Evolutionary conservation across 768 basidiomycete species (phyloP).

Genomic region (Tricholoma terreum): DNA sequence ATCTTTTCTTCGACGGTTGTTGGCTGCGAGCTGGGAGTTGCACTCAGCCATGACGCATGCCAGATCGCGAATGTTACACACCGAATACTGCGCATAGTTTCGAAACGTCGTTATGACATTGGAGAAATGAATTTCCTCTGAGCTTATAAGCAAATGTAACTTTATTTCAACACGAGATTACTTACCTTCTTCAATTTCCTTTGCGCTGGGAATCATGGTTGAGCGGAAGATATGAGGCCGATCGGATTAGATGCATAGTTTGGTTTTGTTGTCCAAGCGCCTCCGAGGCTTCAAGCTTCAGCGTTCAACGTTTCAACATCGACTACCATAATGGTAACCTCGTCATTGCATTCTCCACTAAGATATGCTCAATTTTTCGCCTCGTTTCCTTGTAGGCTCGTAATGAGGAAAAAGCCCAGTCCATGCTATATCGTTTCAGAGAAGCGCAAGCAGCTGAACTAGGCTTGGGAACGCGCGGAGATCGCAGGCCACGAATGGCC

Average conservation of each 20-base stretch:
- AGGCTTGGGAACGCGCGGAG: conserved; percentile 79
- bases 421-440: conserved; percentile 69
- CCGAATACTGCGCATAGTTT: conserved; percentile 74
- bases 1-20: conserved; percentile 71
- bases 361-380: neutral
- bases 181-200: conserved; percentile 37
- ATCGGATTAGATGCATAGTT: conserved; percentile 8
- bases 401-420: conserved; percentile 96
- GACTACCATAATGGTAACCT: conserved; percentile 14
- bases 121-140: conserved; percentile 68
- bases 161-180: neutral
- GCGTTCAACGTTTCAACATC: neutral
- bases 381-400: conserved; percentile 58
- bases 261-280: conserved; percentile 18
- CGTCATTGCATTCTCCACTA: neutral
- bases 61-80: conserved; percentile 28
- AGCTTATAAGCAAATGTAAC: conserved; percentile 1
- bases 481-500: conserved; percentile 90
- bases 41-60: conserved; percentile 8
- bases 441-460: conserved; percentile 96
- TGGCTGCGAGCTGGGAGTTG: conserved; percentile 41
- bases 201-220: conserved; percentile 22
- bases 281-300: neutral
- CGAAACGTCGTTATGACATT: conserved; percentile 74
- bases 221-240: conserved; percentile 2